Evolutionary conservation across 2,329 filamentous ascomycete species (phyloP), one percentile per base, ranked within the genome.

Genomic region (Ascochyta fabae): DNA sequence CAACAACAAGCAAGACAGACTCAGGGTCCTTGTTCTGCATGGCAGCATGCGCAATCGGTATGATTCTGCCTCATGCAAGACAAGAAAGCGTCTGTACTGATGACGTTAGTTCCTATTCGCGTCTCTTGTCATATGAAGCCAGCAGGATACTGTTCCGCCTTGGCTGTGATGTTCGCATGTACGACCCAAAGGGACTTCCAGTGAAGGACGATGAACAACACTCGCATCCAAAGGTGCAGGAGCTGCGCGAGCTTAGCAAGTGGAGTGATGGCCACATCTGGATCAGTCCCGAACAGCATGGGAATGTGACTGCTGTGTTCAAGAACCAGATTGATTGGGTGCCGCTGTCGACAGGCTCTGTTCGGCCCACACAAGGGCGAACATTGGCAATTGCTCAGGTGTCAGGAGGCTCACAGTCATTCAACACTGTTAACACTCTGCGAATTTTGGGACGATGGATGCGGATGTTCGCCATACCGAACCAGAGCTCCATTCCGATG

Each of bases 241-340:
- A 89, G 65, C 77, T 89, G 6, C 80, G 86, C 3, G 78, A 81
- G 7, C 77, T 89, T 1, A 86, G 83, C 59, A 75, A 71, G 10
- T 90, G 86, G 87, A 87, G 84, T 49, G 86, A 89, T 63, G 87
- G 86, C 0, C 87, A 89, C 63, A 64, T 89, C 15, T 89, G 86
- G 87, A 75, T 86, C 9, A 84, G 82, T 8, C 86, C 86, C 0
- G 87, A 89, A 66, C 86, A 89, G 72, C 86, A 89, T 59, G 87
- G 87, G 0, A 88, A 85, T 60, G 62, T 88, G 36, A 83, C 53
- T 13, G 39, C 39, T 27, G 83, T 88, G 0, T 89, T 89, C 78
- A 89, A 89, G 60, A 87, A 87, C 60, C 86, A 89, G 60, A 88
- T 89, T 43, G 87, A 89, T 70, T 89, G 87, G 87, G 86, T 89